Conservation (phyloP, 352 stramenopile genomes). For the Phytophthora nicotianae region DNA sequence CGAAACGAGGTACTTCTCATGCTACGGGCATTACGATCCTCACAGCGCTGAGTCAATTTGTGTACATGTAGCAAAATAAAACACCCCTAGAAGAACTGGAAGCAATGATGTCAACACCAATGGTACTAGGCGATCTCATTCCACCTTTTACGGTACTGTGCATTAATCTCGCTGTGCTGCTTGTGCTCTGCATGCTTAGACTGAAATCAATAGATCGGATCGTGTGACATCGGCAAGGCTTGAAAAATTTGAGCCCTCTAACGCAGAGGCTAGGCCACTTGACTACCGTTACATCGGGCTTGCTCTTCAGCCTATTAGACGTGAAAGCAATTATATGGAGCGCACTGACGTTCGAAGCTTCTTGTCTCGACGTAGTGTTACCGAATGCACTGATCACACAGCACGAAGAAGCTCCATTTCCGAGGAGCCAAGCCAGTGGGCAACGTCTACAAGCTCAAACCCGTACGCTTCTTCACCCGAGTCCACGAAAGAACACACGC, state of each 20-base stretch:
- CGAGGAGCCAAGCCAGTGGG: constrained; percentile 21
- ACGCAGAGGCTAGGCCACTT: constrained; percentile 1
- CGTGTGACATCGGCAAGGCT: constrained; percentile 14
- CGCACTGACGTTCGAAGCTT: constrained; percentile 28
- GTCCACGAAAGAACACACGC: neutral
- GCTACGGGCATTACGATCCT: neutral
- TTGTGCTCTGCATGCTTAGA: neutral
- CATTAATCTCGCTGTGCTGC: neutral
- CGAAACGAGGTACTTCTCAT: constrained; percentile 55
- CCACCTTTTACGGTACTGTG: neutral
- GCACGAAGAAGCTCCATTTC: constrained; percentile 6
- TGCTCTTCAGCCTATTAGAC: constrained; percentile 4
- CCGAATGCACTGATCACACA: constrained; percentile 16
- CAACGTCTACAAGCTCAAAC: constrained; percentile 4
- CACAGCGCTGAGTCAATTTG: neutral
- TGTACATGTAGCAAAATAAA: constrained; percentile 54
- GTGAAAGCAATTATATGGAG: constrained; percentile 6
- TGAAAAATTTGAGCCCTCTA: constrained; percentile 1
- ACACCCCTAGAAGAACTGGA: constrained; percentile 73
- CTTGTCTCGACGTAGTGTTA: constrained; percentile 26
- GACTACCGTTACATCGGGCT: constrained; percentile 23
- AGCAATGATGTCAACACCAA: constrained; percentile 25
- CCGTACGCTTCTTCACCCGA: constrained; percentile 2
- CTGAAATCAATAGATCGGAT: constrained; percentile 17
- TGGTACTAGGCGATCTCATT: constrained; percentile 29